phyloP scores from a whole-genome alignment of 2,329 filamentous ascomycete species.

The Fusarium palustre region DNA sequence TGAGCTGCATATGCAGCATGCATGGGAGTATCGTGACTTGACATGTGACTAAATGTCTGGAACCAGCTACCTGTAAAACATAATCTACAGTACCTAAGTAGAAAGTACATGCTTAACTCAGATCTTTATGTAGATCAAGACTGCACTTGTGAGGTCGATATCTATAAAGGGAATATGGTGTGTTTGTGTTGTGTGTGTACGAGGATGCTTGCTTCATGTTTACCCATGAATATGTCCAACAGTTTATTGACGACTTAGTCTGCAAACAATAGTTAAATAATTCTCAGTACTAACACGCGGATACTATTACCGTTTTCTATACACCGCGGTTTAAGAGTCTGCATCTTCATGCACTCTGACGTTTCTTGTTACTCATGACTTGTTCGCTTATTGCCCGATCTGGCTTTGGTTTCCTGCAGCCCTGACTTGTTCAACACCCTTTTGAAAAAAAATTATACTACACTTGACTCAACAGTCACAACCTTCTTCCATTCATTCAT shows the following conservation, averaged over 20 bases:
- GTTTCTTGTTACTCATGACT: background rate
- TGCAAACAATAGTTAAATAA: background rate
- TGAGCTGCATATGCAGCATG: background rate
- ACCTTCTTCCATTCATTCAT: background rate
- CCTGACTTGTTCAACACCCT: slow-evolving; percentile 32
- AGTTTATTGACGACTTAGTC: background rate
- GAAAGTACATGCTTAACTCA: slow-evolving; percentile 8
- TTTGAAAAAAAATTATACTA: slow-evolving; percentile 10
- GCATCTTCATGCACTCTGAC: slow-evolving; percentile 23
- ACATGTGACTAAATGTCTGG: slow-evolving; percentile 39
- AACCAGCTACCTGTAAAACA: background rate
- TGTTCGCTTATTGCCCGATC: slow-evolving; percentile 26
- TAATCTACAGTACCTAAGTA: background rate
- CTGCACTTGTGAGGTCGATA: background rate
- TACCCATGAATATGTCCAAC: background rate
- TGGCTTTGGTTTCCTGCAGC: slow-evolving; percentile 20
- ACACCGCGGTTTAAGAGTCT: slow-evolving; percentile 10
- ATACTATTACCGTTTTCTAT: background rate
- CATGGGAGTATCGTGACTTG: slow-evolving; percentile 31
- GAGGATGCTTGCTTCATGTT: background rate
- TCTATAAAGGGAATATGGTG: background rate
- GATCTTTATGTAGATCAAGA: background rate
- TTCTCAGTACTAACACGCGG: background rate
- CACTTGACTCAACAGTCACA: background rate
- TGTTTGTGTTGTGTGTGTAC: background rate